Conservation (phyloP, 2,329 filamentous ascomycete species). For the Onygena corvina region DNA sequence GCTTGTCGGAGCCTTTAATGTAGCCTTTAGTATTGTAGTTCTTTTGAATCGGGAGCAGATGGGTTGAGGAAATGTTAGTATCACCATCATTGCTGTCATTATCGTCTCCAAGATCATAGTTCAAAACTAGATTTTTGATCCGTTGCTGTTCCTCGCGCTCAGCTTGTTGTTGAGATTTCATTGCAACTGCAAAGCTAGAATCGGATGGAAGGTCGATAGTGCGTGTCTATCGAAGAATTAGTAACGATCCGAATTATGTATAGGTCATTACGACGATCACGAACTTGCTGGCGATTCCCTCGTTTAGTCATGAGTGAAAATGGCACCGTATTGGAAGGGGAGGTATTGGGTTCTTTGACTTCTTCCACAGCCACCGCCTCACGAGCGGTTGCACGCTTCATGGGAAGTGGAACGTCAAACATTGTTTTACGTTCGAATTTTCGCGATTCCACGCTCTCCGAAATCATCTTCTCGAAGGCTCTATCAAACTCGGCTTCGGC, state of each 20-base stretch:
- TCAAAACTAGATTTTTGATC: constrained; percentile 94
- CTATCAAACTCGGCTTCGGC: constrained; percentile 95
- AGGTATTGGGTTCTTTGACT: constrained; percentile 24
- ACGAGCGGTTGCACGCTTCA: constrained; percentile 54
- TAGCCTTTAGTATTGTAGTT: constrained; percentile 26
- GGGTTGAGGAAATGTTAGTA: constrained; percentile 26
- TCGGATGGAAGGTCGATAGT: constrained; percentile 77
- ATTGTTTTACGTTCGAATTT: constrained; percentile 91
- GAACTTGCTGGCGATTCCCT: constrained; percentile 85
- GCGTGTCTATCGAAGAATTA: constrained; percentile 51
- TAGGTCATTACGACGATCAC: constrained; percentile 14
- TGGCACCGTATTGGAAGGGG: constrained; percentile 60
- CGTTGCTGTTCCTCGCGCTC: constrained; percentile 94
- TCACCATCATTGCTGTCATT: constrained; percentile 70
- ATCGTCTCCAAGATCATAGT: constrained; percentile 81
- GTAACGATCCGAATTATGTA: neutral
- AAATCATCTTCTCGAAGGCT: constrained; percentile 97
- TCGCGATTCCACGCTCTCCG: constrained; percentile 86
- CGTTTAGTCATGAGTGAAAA: constrained; percentile 93
- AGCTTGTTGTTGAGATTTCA: constrained; percentile 90
- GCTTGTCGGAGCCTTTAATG: constrained; percentile 32
- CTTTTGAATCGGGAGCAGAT: constrained; percentile 17
- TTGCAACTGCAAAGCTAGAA: constrained; percentile 86
- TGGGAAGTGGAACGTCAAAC: constrained; percentile 95
- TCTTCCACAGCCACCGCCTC: constrained; percentile 39